Base-by-base conservation (phyloP, 495 filamentous ascomycete genomes). In the Tuber aestivum region DNA sequence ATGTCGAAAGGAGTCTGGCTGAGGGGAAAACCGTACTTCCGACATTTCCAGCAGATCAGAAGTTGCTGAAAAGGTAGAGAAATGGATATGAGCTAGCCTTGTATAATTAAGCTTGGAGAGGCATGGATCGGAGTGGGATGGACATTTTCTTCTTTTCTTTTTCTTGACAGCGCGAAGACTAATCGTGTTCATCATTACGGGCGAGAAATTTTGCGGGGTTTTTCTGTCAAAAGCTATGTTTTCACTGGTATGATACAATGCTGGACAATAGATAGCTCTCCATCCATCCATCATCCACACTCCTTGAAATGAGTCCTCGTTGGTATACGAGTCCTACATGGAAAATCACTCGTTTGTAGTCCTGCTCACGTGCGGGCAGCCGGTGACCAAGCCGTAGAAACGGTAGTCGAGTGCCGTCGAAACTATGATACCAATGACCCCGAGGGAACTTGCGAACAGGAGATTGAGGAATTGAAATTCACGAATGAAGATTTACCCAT, bases 1-100 rank as follows among this genome's bases (percentile, higher is more conserved):
- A 99, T 87, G 90, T 86, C 14, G 95, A 99, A 89, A 89, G 95
- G 78, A 88, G 94, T 72, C 89, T 99, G 78, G 87, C 92, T 44
- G 94, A 97, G 78, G 91, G 91, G 10, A 71, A 77, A 32, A 41
- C 76, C n/a, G 76, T 75, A 27, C 37, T 76, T 27, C 71, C 78
- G 41, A 70, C 72, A 37, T 45, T 48, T 27, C 44, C 61, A 20
- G 65, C 70, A 21, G 41, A 48, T 38, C 35, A 21, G 18, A 65
- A 71, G n/a, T 40, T 75, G 40, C 20, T 5, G 44, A 79, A 70
- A 35, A 79, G 79, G 61, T 79, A 79, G 45, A 12, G 56, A 4
- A 65, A 27, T n/a, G n/a, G 10, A 12, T n/a, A 32, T 32, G 27
- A 35, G 56, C 27, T 35, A 35, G 18, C 5, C 6, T 65, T 65